Evolutionary conservation across 202 grass and related monocot species (phyloP), one percentile per base, ranked within the genome.

Genomic region (Brachypodium distachyon): DNA sequence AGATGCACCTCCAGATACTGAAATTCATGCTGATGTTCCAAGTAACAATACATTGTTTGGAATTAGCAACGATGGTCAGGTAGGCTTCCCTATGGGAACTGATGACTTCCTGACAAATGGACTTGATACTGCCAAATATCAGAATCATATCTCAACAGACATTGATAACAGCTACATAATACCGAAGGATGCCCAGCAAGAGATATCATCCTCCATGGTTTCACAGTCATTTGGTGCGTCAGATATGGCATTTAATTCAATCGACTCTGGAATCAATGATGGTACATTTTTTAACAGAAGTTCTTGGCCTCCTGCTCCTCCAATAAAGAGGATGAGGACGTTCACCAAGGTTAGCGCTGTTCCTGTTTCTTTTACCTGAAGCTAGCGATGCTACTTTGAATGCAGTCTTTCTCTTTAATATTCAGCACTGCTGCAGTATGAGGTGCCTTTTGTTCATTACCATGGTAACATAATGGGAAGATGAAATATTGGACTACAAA

Each of bases 171-270:
- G 70, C 83, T 96, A 93, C 74, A 89, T 61, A 60, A 84, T 83
- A 37, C 81, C 92, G 26, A 99, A 99, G 78, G 92, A 99, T 73
- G 85, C 85, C 6, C 91, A 94, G 23, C 96, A 86, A 82, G 96
- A 99, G 74, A 83, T 99, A 70, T 99, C 96, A 19, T 99, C 96
- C 43, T 99, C 96, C 23, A 93, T 99, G 85, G 87, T 99, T 89
- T 99, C 92, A 67, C 96, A 99, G 33, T 96, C 96, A 60, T 89
- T 99, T 87, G 92, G 92, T 72, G 92, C 93, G 36, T 91, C 89
- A n/a, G 92, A 99, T 70, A 87, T 95, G 81, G 92, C 87, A 33
- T 96, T 99, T 72, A 95, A 98, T 82, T 95, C 95, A 47, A 95
- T 92, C 23, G 96, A 99, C 83, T 98, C 96, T 33, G 76, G 83